Percentiles rank a stretch among this genome's conserved stretches.
Evolutionary conservation across 2,329 filamentous ascomycete species (phyloP).

Genomic region (Didymosphaeria variabile): DNA sequence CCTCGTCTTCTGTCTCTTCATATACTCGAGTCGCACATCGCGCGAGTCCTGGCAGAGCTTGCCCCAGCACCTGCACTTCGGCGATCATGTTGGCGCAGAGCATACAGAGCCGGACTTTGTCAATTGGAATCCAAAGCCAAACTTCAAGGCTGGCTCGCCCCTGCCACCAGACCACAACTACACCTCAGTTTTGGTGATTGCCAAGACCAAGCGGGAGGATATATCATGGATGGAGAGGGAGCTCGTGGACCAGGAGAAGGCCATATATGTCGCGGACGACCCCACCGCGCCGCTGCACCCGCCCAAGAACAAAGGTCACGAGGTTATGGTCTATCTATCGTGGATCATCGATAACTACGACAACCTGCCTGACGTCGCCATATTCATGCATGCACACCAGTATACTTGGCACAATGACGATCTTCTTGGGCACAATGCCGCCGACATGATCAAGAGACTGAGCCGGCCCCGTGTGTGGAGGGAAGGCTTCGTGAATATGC

Average conservation of each 20-base stretch:
- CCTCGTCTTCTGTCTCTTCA: conserved; percentile 49
- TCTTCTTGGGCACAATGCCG: conserved; percentile 54
- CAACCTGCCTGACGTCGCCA: conserved; percentile 63
- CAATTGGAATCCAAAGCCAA: conserved; percentile 50
- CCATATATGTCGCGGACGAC: conserved; percentile 64
- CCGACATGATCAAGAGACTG: conserved; percentile 56
- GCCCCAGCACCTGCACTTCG: conserved; percentile 53
- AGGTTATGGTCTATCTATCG: conserved; percentile 69
- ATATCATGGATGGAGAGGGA: conserved; percentile 64
- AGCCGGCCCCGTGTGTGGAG: conserved; percentile 57
- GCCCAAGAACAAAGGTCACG: conserved; percentile 68
- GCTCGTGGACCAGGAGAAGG: conserved; percentile 58
- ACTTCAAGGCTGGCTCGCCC: conserved; percentile 42
- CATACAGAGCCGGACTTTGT: conserved; percentile 40
- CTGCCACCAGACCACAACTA: conserved; percentile 59
- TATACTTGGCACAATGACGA: conserved; percentile 67
- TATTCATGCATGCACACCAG: conserved; percentile 71
- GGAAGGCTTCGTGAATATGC: conserved; percentile 65
- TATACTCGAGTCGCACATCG: conserved; percentile 47
- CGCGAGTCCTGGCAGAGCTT: conserved; percentile 49
- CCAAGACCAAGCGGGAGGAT: conserved; percentile 62
- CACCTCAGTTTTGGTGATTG: conserved; percentile 64
- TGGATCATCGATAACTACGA: conserved; percentile 71
- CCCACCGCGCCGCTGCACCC: conserved; percentile 57
- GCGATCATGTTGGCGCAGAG: conserved; percentile 37